Percentiles rank a stretch among this genome's conserved stretches.
phyloP scores from a whole-genome alignment of 179 eudicot genomes.

The Gypsophila paniculata region DNA sequence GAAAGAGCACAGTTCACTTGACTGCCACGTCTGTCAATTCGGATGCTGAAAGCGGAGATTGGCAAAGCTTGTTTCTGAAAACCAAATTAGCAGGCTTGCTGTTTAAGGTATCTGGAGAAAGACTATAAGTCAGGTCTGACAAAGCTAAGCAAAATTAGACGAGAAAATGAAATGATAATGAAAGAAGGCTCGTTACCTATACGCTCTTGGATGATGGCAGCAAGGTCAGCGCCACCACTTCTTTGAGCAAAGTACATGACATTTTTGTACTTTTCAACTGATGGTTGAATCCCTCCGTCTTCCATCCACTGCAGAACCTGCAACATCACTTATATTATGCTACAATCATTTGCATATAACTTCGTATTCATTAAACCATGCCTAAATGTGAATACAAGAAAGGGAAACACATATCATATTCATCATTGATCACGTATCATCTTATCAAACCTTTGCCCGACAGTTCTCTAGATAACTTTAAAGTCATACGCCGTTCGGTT shows the following conservation, averaged over 20 bases:
- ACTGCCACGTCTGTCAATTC: constrained; percentile 23
- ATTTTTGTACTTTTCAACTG: constrained; percentile 52
- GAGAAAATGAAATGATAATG: neutral
- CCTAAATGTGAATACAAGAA: neutral
- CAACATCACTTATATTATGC: constrained; percentile 17
- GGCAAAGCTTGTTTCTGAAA: constrained; percentile 21
- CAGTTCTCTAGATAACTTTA: neutral
- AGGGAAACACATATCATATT: neutral
- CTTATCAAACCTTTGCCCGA: neutral
- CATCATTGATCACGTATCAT: neutral
- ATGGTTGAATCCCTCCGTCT: constrained; percentile 68
- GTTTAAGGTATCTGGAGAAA: constrained; percentile 34
- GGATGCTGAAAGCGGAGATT: constrained; percentile 31
- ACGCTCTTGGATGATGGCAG: constrained; percentile 52
- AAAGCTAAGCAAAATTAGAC: constrained; percentile 1
- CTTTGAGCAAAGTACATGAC: constrained; percentile 62
- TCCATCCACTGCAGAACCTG: constrained; percentile 97
- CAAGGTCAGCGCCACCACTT: constrained; percentile 53
- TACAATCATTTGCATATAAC: neutral
- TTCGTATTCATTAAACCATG: neutral
- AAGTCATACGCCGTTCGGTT: neutral
- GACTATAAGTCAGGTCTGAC: neutral
- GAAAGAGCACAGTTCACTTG: constrained; percentile 18
- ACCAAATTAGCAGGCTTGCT: constrained; percentile 24
- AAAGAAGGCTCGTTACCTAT: constrained; percentile 35